Evolutionary conservation across 305 asterid species (phyloP), one percentile per base, ranked within the genome.

Genomic region (Rubia peregrina): DNA sequence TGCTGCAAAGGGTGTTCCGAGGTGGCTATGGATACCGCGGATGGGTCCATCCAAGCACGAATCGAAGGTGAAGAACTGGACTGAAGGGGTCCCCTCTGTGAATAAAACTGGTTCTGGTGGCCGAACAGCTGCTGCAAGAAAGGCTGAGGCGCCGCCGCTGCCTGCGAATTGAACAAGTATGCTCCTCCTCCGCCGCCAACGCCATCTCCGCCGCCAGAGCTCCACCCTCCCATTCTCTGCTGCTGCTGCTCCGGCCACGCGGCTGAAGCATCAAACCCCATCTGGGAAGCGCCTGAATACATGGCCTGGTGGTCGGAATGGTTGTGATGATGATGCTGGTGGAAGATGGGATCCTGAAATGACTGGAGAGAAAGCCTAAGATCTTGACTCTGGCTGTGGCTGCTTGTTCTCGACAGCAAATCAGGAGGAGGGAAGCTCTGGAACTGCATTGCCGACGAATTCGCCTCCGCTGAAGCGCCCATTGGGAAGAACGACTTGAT

Each of bases 51-150:
- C 97, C 95, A 91, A 80, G 98, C 97, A 83, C 96, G 96, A 87
- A 87, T 24, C 72, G 96, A 89, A 88, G 97, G 87, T 81, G 96
- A 75, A 85, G 79, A 84, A 91, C 88, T 93, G 98, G 98, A 91
- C 97, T 89, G 97, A 91, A 91, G 97, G 97, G 97, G 91, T 91
- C 97, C 96, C 98, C 98, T 87, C 96, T 91, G 97, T 75, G 88
- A 57, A 82, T 81, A 82, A 49, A 85, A 69, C 79, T 91, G 96
- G 77, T 75, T 94, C 60, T 87, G 95, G 80, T 87, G 95, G 80
- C 84, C 80, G 48, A 89, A 87, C 49, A 88, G 65, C 75, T 80
- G 92, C 85, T 86, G 98, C 83, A 82, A 84, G 77, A 81, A 82
- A 22, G 82, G 87, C 56, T 80, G 89, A 75, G 78, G 85, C 59